These are phyloP conservation scores for Suillus brevipes DNA, from an alignment of 768 basidiomycete species.

Conservation along the genomic window DNA sequence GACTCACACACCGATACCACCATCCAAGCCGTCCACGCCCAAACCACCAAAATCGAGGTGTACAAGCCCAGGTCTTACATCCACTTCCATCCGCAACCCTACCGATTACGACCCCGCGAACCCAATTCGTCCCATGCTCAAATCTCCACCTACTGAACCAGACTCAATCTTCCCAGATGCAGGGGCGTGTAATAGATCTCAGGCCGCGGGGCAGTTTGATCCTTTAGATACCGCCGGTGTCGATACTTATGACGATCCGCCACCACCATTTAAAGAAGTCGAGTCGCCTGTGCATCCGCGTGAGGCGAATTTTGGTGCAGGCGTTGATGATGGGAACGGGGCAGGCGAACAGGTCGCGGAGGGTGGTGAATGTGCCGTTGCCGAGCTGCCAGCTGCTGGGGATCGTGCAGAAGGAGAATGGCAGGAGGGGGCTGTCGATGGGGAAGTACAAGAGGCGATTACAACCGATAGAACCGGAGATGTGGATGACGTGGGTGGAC, in stretches of 20 bases:
- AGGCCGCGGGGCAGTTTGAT: slow-evolving; percentile 9
- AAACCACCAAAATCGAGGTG: not conserved
- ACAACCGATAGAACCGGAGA: not conserved
- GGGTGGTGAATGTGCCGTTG: not conserved
- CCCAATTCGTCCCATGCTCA: slow-evolving; percentile 5
- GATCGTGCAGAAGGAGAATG: not conserved
- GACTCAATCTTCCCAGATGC: not conserved
- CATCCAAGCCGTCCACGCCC: not conserved
- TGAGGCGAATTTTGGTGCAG: not conserved
- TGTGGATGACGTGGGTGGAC: not conserved
- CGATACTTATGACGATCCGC: slow-evolving; percentile 6
- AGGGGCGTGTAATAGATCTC: not conserved
- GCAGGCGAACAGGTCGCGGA: not conserved
- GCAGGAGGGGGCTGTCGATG: not conserved
- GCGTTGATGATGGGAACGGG: not conserved
- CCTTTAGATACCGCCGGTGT: slow-evolving; percentile 7
- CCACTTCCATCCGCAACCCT: slow-evolving; percentile 6
- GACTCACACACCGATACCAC: not conserved
- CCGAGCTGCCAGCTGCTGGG: not conserved
- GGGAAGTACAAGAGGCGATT: not conserved
- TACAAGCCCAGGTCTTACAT: not conserved
- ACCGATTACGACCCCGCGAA: slow-evolving; percentile 3
- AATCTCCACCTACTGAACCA: not conserved
- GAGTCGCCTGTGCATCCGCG: slow-evolving; percentile 4
- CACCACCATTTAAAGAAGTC: slow-evolving; percentile 6